Evolutionary conservation across 2,329 filamentous ascomycete species (phyloP).

Genomic region (Coleophoma eucalyptorum): DNA sequence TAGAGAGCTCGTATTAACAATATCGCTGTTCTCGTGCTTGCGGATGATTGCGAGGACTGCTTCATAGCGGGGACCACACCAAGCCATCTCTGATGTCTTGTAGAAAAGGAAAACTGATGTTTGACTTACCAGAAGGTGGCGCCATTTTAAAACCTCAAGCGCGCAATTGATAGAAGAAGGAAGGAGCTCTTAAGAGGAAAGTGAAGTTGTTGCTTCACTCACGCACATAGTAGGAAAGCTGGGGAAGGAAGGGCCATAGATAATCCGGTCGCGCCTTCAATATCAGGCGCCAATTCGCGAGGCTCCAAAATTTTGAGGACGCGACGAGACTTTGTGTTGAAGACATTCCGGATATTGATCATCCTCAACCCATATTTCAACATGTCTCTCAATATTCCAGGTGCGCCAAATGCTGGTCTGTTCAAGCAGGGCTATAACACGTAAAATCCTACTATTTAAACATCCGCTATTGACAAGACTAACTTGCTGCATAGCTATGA

Average conservation of each 20-base stretch:
- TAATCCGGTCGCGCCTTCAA: slow-evolving; percentile 1
- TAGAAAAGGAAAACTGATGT: too few relatives aligned
- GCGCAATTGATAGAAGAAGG: too few relatives aligned
- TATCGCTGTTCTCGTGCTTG: too few relatives aligned
- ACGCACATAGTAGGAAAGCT: not conserved
- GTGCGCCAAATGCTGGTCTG: slow-evolving; percentile 85
- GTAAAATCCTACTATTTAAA: slow-evolving; percentile 47
- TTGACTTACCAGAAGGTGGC: slow-evolving; percentile 1
- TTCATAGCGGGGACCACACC: too few relatives aligned
- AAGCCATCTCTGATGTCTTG: too few relatives aligned
- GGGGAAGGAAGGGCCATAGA: slow-evolving; percentile 3
- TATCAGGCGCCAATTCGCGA: slow-evolving; percentile 9
- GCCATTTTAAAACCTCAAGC: not conserved
- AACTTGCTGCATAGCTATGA: slow-evolving; percentile 69
- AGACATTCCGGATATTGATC: not conserved
- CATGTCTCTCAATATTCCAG: slow-evolving; percentile 97
- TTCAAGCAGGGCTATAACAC: slow-evolving; percentile 92
- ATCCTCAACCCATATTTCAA: slow-evolving; percentile 7
- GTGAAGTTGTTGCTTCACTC: not conserved
- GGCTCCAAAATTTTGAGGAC: slow-evolving; percentile 8
- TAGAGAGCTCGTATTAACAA: too few relatives aligned
- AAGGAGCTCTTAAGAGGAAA: not conserved
- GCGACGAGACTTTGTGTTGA: not conserved
- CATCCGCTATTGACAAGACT: slow-evolving; percentile 21
- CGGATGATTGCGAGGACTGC: too few relatives aligned